Evolutionary conservation across 768 basidiomycete genomes (phyloP), one percentile per base, ranked within the genome.

Genomic region (Auriscalpium orientale): DNA sequence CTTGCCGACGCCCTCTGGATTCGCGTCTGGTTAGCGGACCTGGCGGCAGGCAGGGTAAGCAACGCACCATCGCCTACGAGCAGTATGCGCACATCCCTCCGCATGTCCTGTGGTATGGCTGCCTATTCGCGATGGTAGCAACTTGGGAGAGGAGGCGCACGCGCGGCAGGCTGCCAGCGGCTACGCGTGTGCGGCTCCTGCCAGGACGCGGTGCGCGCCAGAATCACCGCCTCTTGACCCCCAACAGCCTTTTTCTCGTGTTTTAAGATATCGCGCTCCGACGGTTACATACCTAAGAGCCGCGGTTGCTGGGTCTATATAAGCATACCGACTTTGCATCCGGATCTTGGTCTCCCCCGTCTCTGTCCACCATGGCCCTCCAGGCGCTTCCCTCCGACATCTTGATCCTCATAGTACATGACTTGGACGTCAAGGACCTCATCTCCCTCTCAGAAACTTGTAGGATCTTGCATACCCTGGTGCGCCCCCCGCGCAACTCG

Each of bases 1-100:
- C 78, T 99, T 99, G 61, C 95, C 95, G 64, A 98, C 95, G 62
- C 91, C 91, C 78, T 95, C 94, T 98, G 22, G 52, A 53, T 54
- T 56, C 43, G 49, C 56, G 38, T 46, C 59, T 51, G 61, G 51
- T 12, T 51, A 3, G 21, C 8, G 51, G 43, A 51, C 54, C 51
- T 16, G 47, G 55, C 51, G 21, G 56, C 47, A 16, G 28, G 34
- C 20, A 38, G 35, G 16, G 15, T 11, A 34, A 45, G 40, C 37
- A 43, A 68, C 85, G 64, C 62, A 93, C 92, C 93, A 73, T 97
- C 94, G 60, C 94, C 94, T 60, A 95, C 91, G 66, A 97, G 83
- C 57, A 95, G 80, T 66, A 95, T 94, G 62, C 93, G 83, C 50
- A 95, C 91, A 84, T 97, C 94, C 71, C 91, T 80, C 67, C 92